Percentiles rank a stretch among this genome's conserved stretches.
Evolutionary conservation across 108 stramenopile genomes (phyloP).

Genomic region (Cyclotella distinguenda): DNA sequence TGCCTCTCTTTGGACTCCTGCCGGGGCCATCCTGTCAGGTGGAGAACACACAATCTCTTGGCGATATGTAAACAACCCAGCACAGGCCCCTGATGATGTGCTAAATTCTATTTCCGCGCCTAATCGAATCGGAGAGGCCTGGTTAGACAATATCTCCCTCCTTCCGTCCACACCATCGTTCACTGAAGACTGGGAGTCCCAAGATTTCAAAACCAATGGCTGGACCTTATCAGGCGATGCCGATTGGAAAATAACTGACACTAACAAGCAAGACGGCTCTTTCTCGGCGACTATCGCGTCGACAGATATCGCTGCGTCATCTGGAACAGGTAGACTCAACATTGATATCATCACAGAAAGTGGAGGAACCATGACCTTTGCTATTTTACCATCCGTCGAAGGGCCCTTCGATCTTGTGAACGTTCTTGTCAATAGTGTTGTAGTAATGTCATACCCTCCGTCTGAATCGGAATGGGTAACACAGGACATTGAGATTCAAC

Average conservation of each 20-base stretch:
- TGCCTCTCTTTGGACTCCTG: conserved; percentile 30
- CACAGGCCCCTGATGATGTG: conserved; percentile 29
- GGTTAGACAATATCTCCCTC: conserved; percentile 43
- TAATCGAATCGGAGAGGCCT: conserved; percentile 38
- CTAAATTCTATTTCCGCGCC: conserved; percentile 18
- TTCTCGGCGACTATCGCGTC: conserved; percentile 33
- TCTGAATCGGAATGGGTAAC: conserved; percentile 23
- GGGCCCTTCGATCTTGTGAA: conserved; percentile 30
- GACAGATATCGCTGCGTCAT: conserved; percentile 12
- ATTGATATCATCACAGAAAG: conserved; percentile 47
- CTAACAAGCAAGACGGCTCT: conserved; percentile 16
- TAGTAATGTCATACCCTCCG: conserved; percentile 9
- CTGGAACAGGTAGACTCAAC: conserved; percentile 33
- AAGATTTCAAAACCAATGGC: conserved; percentile 30
- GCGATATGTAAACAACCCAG: conserved; percentile 37
- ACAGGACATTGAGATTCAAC: conserved; percentile 28
- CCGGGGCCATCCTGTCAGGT: conserved; percentile 32
- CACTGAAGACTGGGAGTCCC: conserved; percentile 34
- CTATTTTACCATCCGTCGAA: conserved; percentile 24
- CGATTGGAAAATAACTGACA: conserved; percentile 39
- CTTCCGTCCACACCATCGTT: conserved; percentile 29
- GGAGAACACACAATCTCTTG: conserved; percentile 41
- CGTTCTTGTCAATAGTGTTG: conserved; percentile 26
- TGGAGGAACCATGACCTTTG: conserved; percentile 28
- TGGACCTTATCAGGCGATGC: conserved; percentile 42